Percentiles rank a stretch among this genome's conserved stretches.
These are phyloP conservation scores for Brachypodium distachyon DNA, from an alignment of 202 grass and related monocot genomes.

Conservation along the genomic window DNA sequence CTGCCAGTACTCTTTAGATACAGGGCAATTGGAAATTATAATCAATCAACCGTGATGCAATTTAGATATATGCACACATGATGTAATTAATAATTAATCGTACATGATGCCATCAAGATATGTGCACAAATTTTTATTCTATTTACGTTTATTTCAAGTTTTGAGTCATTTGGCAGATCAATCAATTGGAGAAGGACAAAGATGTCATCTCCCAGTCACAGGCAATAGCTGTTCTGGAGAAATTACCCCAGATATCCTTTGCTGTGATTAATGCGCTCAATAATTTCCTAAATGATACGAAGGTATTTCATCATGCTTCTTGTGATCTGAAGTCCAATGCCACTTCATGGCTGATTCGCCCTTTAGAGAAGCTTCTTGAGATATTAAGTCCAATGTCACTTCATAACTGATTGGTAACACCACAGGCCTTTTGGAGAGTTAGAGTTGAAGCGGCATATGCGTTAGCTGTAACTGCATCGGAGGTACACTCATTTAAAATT, in stretches of 20 bases:
- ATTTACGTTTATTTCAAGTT: not conserved
- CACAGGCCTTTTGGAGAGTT: constrained; percentile 95
- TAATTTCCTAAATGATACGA: constrained; percentile 95
- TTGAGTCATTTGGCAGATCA: constrained; percentile 57
- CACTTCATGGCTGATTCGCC: constrained; percentile 20
- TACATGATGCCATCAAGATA: not conserved
- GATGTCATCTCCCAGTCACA: constrained; percentile 96
- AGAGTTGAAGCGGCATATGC: constrained; percentile 95
- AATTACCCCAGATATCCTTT: constrained; percentile 73
- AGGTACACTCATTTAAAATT: constrained; percentile 43
- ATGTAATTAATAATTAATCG: not conserved
- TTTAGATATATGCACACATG: not conserved
- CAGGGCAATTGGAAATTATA: not conserved
- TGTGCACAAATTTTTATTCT: not conserved
- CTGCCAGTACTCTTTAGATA: not conserved
- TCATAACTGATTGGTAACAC: constrained; percentile 18
- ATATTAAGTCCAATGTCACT: constrained; percentile 4
- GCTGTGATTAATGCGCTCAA: constrained; percentile 89
- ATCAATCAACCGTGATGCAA: not conserved
- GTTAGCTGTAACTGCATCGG: constrained; percentile 74
- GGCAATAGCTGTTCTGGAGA: constrained; percentile 81
- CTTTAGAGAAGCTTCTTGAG: constrained; percentile 21
- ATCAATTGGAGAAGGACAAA: constrained; percentile 98
- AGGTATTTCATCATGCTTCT: constrained; percentile 53
- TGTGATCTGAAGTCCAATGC: constrained; percentile 14